A percentile compares a stretch with the other conserved stretches of the same genome.
phyloP scores from a whole-genome alignment of 495 filamentous ascomycete species.

The Xylaria sp. region DNA sequence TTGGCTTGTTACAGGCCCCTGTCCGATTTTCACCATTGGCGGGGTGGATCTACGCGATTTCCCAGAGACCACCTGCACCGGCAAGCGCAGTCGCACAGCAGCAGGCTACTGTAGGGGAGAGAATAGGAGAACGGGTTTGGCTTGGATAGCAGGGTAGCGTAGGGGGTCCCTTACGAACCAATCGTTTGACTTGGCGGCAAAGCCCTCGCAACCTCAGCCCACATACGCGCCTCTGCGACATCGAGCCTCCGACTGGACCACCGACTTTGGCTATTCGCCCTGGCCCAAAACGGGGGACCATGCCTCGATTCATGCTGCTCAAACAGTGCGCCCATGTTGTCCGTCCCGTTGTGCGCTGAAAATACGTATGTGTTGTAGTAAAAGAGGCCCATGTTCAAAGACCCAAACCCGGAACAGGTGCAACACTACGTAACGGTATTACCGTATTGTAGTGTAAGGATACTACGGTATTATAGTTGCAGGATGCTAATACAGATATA shows the following conservation, averaged over 20 bases:
- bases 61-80: slow-evolving; percentile 13
- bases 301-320: background rate
- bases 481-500: background rate
- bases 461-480: background rate
- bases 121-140: background rate
- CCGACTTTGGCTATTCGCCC: background rate
- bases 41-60: slow-evolving; percentile 36
- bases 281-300: slow-evolving; percentile 3
- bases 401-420: background rate
- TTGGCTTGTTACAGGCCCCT: slow-evolving; percentile 33
- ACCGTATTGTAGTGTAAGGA: background rate
- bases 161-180: slow-evolving; percentile 9
- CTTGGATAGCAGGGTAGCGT: background rate
- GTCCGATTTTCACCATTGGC: slow-evolving; percentile 30
- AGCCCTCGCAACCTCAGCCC: slow-evolving; percentile 14
- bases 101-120: slow-evolving; percentile 9
- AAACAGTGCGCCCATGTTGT: slow-evolving; percentile 12
- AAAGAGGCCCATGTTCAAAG: background rate
- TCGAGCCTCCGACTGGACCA: slow-evolving; percentile 17
- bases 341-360: background rate
- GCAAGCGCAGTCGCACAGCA: background rate
- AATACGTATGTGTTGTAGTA: background rate
- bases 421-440: background rate
- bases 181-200: slow-evolving; percentile 31
- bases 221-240: slow-evolving; percentile 17